These are phyloP conservation scores for Suillus discolor DNA, from an alignment of 768 basidiomycete genomes.

Conservation along the genomic window DNA sequence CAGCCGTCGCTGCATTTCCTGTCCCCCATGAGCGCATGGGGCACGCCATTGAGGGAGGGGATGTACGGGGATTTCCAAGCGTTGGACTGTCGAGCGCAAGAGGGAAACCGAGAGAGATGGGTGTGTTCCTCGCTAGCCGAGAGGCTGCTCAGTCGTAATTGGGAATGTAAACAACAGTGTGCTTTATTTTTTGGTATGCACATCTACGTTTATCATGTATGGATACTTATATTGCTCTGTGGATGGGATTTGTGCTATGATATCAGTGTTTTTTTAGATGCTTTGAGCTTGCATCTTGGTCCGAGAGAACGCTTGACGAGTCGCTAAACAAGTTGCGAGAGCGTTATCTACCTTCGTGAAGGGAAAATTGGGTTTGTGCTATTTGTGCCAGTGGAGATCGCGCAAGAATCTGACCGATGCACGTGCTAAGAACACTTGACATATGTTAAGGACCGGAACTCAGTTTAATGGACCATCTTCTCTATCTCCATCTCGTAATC, in stretches of 20 bases:
- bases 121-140: slow-evolving; percentile 42
- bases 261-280: neutral
- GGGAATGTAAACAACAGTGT: neutral
- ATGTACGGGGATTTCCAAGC: slow-evolving; percentile 37
- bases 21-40: slow-evolving; percentile 37
- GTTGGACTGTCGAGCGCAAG: slow-evolving; percentile 37
- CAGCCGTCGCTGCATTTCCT: slow-evolving; percentile 25
- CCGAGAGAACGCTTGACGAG: neutral
- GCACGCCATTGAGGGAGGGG: slow-evolving; percentile 32
- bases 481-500: neutral
- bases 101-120: slow-evolving; percentile 40
- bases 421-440: neutral
- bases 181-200: slow-evolving; percentile 2
- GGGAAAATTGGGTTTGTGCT: neutral
- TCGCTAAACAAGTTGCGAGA: neutral
- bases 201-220: neutral
- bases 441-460: neutral
- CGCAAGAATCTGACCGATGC: neutral
- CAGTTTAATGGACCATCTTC: neutral
- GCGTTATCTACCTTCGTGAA: neutral
- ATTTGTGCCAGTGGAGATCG: neutral
- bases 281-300: neutral
- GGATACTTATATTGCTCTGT: neutral
- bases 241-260: neutral
- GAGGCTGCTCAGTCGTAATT: slow-evolving; percentile 27